Percentiles rank a stretch among this genome's conserved stretches.
Conservation (phyloP, 1,284 basidiomycete genomes). For the Papiliotrema terrestris region DNA sequence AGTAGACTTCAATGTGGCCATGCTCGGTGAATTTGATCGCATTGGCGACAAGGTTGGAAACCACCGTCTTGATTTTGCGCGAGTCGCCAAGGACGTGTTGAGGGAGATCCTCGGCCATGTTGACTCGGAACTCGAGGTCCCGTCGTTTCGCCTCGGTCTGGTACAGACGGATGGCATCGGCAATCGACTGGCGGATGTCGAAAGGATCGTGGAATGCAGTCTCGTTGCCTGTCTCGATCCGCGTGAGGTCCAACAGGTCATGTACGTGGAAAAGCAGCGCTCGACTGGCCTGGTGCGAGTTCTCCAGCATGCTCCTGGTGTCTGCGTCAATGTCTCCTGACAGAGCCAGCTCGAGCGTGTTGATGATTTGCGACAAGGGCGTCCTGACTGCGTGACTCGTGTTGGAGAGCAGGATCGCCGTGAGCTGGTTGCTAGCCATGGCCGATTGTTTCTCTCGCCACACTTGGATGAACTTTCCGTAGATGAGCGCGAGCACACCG, state of each 20-base stretch:
- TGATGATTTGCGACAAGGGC: slow-evolving; percentile 50
- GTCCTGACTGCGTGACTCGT: slow-evolving; percentile 75
- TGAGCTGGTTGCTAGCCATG: slow-evolving; percentile 71
- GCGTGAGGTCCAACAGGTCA: slow-evolving; percentile 77
- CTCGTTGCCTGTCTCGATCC: slow-evolving; percentile 74
- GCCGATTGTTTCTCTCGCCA: slow-evolving; percentile 83
- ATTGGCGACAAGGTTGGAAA: slow-evolving; percentile 80
- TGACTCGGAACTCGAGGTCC: slow-evolving; percentile 62
- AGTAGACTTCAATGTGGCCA: slow-evolving; percentile 65
- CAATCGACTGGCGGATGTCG: slow-evolving; percentile 64
- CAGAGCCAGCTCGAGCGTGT: slow-evolving; percentile 80
- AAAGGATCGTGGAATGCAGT: slow-evolving; percentile 80
- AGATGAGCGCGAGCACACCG: slow-evolving; percentile 73
- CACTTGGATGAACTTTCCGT: slow-evolving; percentile 67
- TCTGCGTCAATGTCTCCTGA: slow-evolving; percentile 73
- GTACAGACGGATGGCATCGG: slow-evolving; percentile 61
- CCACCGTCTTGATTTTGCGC: slow-evolving; percentile 72
- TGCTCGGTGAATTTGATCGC: slow-evolving; percentile 73
- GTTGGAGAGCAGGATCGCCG: slow-evolving; percentile 77
- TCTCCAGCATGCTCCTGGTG: slow-evolving; percentile 72
- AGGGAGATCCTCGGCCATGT: slow-evolving; percentile 57
- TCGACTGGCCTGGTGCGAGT: slow-evolving; percentile 78
- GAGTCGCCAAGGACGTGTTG: slow-evolving; percentile 64
- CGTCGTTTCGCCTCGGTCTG: slow-evolving; percentile 67
- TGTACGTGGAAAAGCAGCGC: slow-evolving; percentile 79